A percentile compares a stretch with the other conserved stretches of the same genome.
These are phyloP conservation scores for Fragilaria crotonensis DNA, from an alignment of 108 stramenopile genomes.

Conservation along the genomic window DNA sequence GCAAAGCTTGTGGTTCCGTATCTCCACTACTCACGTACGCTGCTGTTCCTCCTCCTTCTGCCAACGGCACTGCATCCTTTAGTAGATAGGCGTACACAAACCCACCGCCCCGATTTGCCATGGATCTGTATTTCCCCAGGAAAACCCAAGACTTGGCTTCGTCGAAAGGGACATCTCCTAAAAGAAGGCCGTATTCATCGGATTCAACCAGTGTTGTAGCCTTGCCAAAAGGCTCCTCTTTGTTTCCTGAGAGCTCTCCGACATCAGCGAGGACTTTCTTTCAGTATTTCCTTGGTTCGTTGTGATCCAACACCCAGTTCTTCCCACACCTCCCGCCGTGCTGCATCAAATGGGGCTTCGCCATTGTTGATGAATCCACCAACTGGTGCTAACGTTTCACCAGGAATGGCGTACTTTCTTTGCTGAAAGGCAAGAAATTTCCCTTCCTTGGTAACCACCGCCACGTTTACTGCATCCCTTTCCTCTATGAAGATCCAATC, in stretches of 20 bases:
- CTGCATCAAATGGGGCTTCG: conserved; percentile 42
- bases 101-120: conserved; percentile 61
- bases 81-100: conserved; percentile 48
- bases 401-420: conserved; percentile 50
- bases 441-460: conserved; percentile 29
- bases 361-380: conserved; percentile 51
- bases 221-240: not conserved
- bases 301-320: conserved; percentile 42
- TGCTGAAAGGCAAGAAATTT: conserved; percentile 44
- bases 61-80: conserved; percentile 37
- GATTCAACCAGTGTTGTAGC: conserved; percentile 4
- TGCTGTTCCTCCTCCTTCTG: conserved; percentile 23
- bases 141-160: conserved; percentile 44
- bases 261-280: too few relatives aligned
- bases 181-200: conserved; percentile 11
- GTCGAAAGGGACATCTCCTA: conserved; percentile 13
- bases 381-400: conserved; percentile 29
- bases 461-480: conserved; percentile 44
- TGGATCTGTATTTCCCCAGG: conserved; percentile 47
- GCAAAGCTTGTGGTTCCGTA: conserved; percentile 39
- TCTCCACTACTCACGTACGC: conserved; percentile 26
- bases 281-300: too few relatives aligned
- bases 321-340: conserved; percentile 51
- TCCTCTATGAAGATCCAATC: conserved; percentile 69
- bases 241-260: not conserved